Conservation (phyloP, 441 rosid species). For the Eutrema salsugineum region DNA sequence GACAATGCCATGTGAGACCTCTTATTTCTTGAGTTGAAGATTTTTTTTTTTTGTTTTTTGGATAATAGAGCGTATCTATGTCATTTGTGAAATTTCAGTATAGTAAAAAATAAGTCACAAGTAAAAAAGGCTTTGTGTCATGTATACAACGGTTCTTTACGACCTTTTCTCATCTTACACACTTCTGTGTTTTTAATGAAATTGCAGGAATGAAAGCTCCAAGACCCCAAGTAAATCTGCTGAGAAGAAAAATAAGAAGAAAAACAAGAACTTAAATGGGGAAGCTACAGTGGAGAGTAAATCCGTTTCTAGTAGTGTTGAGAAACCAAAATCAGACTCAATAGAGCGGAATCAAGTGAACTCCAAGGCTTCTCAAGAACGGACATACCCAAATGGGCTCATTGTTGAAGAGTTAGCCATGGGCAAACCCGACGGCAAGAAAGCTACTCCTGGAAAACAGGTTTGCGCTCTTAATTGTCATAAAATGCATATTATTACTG, state of each 20-base stretch:
- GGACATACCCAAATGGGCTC: conserved; percentile 80
- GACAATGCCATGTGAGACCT: conserved; percentile 20
- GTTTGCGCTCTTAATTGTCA: conserved; percentile 24
- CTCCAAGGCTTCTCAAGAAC: conserved; percentile 54
- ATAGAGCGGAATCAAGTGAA: conserved; percentile 33
- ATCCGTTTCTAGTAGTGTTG: conserved; percentile 29
- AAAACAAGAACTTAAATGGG: conserved; percentile 46
- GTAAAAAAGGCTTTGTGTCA: background rate
- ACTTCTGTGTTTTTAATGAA: background rate
- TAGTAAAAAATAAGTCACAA: background rate
- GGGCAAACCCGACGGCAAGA: conserved; percentile 89
- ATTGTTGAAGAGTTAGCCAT: conserved; percentile 74
- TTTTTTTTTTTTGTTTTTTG: background rate
- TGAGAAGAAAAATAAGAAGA: conserved; percentile 62
- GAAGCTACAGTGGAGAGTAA: conserved; percentile 37
- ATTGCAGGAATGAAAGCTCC: conserved; percentile 22
- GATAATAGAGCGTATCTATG: background rate
- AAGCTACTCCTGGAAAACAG: conserved; percentile 78
- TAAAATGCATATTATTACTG: background rate
- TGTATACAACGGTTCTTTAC: background rate
- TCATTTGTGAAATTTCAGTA: background rate
- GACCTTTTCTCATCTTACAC: background rate
- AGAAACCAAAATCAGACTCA: conserved; percentile 30
- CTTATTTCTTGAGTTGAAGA: background rate
- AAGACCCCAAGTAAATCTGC: conserved; percentile 37